phyloP scores from a whole-genome alignment of 78 protist genomes.

The Diacronema lutheri region DNA sequence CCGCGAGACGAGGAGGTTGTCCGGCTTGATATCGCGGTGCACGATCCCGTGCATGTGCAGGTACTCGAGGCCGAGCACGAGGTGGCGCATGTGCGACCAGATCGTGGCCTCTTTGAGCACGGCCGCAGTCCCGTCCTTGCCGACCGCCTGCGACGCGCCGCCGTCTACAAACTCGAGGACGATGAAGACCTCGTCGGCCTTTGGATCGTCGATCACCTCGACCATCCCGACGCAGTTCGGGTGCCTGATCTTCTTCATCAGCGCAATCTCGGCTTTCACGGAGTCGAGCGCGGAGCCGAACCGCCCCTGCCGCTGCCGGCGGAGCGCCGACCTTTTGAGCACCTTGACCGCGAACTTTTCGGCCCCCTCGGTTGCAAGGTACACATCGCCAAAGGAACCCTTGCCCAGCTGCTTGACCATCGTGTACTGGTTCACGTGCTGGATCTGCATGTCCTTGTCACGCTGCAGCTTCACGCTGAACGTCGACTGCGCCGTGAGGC shows the following conservation, averaged over 20 bases:
- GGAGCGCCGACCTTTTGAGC: background rate
- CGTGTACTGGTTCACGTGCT: slow-evolving; percentile 11
- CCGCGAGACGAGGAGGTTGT: slow-evolving; percentile 40
- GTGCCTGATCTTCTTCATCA: slow-evolving; percentile 24
- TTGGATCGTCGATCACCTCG: slow-evolving; percentile 44
- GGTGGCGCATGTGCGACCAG: background rate
- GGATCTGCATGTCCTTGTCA: background rate
- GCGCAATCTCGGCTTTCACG: slow-evolving; percentile 20
- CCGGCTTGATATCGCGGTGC: slow-evolving; percentile 70
- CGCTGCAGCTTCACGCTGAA: too few species aligned
- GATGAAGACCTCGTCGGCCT: background rate
- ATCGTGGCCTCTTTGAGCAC: background rate
- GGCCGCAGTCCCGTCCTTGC: background rate
- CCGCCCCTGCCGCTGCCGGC: background rate
- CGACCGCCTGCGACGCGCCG: background rate
- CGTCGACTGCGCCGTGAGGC: too few species aligned
- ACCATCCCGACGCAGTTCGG: slow-evolving; percentile 30
- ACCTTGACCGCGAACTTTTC: background rate
- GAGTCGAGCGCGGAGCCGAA: background rate
- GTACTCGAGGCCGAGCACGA: background rate
- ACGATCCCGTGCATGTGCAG: background rate
- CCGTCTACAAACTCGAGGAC: background rate
- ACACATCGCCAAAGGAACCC: slow-evolving; percentile 1
- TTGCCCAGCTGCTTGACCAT: background rate
- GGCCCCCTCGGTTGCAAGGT: background rate